A percentile compares a stretch with the other conserved stretches of the same genome.
Conservation (phyloP, 495 filamentous ascomycete species). For the Neurospora africana region DNA sequence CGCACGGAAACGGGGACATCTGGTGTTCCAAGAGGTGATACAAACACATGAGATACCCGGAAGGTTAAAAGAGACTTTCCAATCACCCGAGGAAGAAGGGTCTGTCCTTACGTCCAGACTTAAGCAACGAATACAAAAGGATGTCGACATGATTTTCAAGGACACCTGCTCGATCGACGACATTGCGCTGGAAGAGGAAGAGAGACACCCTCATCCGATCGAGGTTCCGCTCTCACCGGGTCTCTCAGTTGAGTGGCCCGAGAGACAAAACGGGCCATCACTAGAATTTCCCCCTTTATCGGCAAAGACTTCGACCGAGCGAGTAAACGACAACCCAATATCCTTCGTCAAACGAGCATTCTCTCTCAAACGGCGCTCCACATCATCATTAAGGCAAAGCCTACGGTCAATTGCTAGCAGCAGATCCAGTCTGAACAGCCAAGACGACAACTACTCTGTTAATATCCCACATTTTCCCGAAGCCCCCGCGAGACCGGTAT, state of each 20-base stretch:
- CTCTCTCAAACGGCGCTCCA: constrained; percentile 10
- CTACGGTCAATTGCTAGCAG: constrained; percentile 1
- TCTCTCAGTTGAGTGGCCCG: constrained; percentile 1
- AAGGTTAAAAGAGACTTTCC: constrained; percentile 8
- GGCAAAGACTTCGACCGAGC: not conserved
- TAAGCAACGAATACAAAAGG: constrained; percentile 27
- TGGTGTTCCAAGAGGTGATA: constrained; percentile 36
- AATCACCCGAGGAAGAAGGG: constrained; percentile 13
- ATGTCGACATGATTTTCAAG: constrained; percentile 35
- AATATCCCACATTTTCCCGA: constrained; percentile 12
- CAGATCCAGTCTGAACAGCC: not conserved
- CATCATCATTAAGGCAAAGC: constrained; percentile 4
- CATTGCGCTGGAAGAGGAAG: constrained; percentile 19
- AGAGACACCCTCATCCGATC: constrained; percentile 4
- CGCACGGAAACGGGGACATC: constrained; percentile 36
- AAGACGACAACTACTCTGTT: not conserved
- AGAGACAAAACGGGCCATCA: constrained; percentile 8
- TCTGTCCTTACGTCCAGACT: constrained; percentile 20
- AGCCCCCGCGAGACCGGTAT: constrained; percentile 6
- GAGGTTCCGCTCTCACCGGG: not conserved
- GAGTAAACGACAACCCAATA: constrained; percentile 5
- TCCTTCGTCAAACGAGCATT: constrained; percentile 8
- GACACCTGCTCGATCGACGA: constrained; percentile 35
- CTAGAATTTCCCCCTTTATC: not conserved
- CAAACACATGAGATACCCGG: constrained; percentile 26